Conservation (phyloP, 768 basidiomycete species). For the Pulveroboletus frians region DNA sequence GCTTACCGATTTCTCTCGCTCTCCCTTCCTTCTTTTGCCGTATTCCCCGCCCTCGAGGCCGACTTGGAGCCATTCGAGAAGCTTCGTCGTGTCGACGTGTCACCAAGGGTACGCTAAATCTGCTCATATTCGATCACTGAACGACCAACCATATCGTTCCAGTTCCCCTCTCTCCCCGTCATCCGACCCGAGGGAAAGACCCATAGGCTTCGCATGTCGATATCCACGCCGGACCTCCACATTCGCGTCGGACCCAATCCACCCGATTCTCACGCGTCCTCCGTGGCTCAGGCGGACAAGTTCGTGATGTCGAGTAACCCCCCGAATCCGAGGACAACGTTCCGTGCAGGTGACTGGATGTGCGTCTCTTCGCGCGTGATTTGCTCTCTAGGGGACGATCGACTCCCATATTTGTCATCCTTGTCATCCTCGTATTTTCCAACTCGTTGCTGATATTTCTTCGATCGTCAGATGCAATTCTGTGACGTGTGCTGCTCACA, state of each 20-base stretch:
- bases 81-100: slow-evolving; percentile 42
- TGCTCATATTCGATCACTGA: neutral
- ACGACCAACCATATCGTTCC: neutral
- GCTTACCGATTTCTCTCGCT: slow-evolving; percentile 52
- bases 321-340: slow-evolving; percentile 62
- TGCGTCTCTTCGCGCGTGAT: slow-evolving; percentile 38
- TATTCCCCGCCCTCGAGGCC: slow-evolving; percentile 53
- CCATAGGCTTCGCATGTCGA: slow-evolving; percentile 31
- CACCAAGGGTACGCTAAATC: slow-evolving; percentile 18
- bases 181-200: slow-evolving; percentile 16
- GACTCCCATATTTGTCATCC: slow-evolving; percentile 4
- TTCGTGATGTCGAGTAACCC: slow-evolving; percentile 66
- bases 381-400: slow-evolving; percentile 19
- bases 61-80: slow-evolving; percentile 61
- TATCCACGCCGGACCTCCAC: slow-evolving; percentile 31
- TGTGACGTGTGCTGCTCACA: slow-evolving; percentile 71
- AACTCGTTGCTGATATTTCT: slow-evolving; percentile 4
- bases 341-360: slow-evolving; percentile 75
- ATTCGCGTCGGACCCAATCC: slow-evolving; percentile 8
- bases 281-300: slow-evolving; percentile 26
- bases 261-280: neutral
- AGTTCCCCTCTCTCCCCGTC: slow-evolving; percentile 22
- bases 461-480: slow-evolving; percentile 51
- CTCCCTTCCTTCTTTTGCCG: slow-evolving; percentile 41
- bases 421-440: slow-evolving; percentile 4